Evolutionary conservation across 2,329 filamentous ascomycete genomes (phyloP), one percentile per base, ranked within the genome.

Genomic region (Colletotrichum camelliae): DNA sequence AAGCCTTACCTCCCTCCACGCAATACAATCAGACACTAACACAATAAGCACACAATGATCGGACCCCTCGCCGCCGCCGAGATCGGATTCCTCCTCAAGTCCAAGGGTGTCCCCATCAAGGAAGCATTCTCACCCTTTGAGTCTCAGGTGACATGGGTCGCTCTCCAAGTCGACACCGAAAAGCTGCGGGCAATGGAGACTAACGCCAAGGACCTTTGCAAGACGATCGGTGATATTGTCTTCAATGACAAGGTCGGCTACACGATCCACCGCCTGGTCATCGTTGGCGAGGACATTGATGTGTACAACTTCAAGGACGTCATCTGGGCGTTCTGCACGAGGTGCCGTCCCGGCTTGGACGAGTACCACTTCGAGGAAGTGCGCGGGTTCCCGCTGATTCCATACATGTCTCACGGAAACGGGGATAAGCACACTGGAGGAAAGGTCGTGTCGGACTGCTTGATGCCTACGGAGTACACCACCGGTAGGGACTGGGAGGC

Each of bases 151-250:
- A 89, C 85, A 1, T 90, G 88, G 88, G 83, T 84, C 1, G 87
- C 82, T 0, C 78, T 93, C 79, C 88, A 91, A 74, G 88, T 92
- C 27, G 91, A 93, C 79, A 89, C 87, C 2, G 83, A 86, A 7
- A 89, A 89, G 79, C 86, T 93, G 10, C 88, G 89, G 35, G 85
- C 87, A 10, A 88, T 91, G 86, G 88, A 91, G 60, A 89, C 88
- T 18, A 89, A 80, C 1, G 70, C 85, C 0, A 76, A 81, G 21
- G 83, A 85, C 0, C 85, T 90, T 60, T 82, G 82, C 65, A 81
- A 82, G 58, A 79, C 79, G 27, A 79, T 90, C 13, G 88, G 87
- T 1, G 83, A 88, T 55, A 21, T 88, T 2, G 79, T 89, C 7
- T 88, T 85, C 79, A 79, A 80, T 43, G 77, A 85, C 69, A 90